phyloP scores from a whole-genome alignment of 306 rosid species.

The Sesbania bispinosa region DNA sequence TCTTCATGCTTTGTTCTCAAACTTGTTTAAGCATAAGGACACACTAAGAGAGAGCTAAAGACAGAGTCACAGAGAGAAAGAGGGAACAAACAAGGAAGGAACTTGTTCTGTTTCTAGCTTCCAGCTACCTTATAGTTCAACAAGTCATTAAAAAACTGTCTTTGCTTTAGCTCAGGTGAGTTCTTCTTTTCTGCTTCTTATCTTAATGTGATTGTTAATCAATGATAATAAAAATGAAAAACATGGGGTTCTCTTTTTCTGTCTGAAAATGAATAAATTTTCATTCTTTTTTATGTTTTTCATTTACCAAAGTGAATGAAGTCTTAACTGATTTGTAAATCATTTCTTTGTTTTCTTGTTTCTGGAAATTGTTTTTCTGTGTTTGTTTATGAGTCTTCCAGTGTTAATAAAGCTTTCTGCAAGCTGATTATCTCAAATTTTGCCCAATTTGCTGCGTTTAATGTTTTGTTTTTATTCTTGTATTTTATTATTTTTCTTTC shows the following conservation, averaged over 20 bases:
- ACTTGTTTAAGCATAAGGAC: constrained; percentile 14
- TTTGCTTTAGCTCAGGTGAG: constrained; percentile 16
- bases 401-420: neutral
- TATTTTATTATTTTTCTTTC: constrained; percentile 5
- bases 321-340: neutral
- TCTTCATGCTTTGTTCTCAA: constrained; percentile 25
- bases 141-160: neutral
- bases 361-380: neutral
- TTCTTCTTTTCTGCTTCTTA: constrained; percentile 23
- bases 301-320: neutral
- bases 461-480: constrained; percentile 4
- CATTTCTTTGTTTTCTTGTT: neutral
- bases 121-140: constrained; percentile 6
- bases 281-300: neutral
- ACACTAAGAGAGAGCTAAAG: constrained; percentile 7
- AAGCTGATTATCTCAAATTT: neutral
- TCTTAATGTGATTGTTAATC: neutral
- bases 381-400: neutral
- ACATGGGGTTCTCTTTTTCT: constrained; percentile 11
- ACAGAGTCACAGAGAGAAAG: neutral
- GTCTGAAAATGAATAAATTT: neutral
- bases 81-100: constrained; percentile 21
- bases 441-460: constrained; percentile 22
- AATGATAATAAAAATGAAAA: neutral
- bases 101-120: constrained; percentile 12